Conservation (phyloP, 1,139 yeast genomes). For the Geotrichum cucujoidarum region DNA sequence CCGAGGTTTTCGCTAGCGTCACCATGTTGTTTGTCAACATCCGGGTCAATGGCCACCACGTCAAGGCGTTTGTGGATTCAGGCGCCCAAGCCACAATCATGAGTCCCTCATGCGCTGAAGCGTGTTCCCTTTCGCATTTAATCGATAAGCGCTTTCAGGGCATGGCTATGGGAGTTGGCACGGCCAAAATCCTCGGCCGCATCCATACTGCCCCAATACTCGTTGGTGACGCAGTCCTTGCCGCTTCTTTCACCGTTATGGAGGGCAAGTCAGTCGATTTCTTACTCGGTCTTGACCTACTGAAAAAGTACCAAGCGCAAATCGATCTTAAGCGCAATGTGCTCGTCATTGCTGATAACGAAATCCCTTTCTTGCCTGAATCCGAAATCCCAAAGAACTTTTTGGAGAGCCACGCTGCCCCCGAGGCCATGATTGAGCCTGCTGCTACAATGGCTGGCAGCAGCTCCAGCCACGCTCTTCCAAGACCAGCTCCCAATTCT, state of each 20-base stretch:
- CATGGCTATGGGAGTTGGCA: slow-evolving; percentile 87
- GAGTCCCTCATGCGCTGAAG: slow-evolving; percentile 69
- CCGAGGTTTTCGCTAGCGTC: slow-evolving; percentile 81
- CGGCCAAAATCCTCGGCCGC: slow-evolving; percentile 70
- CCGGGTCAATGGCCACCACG: slow-evolving; percentile 70
- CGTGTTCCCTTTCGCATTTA: slow-evolving; percentile 62
- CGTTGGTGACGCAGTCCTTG: slow-evolving; percentile 61
- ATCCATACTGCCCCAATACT: slow-evolving; percentile 86
- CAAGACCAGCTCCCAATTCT: slow-evolving; percentile 24
- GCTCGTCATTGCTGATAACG: slow-evolving; percentile 66
- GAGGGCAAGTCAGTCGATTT: slow-evolving; percentile 52
- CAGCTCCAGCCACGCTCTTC: not conserved
- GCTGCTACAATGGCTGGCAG: not conserved
- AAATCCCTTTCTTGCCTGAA: slow-evolving; percentile 69
- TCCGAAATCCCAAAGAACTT: slow-evolving; percentile 53
- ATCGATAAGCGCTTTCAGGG: slow-evolving; percentile 82
- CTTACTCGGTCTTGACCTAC: slow-evolving; percentile 66
- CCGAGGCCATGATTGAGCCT: not conserved
- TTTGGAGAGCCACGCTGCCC: slow-evolving; percentile 21
- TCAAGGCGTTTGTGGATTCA: slow-evolving; percentile 91
- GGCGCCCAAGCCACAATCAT: slow-evolving; percentile 92
- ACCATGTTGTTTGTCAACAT: slow-evolving; percentile 78
- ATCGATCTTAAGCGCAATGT: slow-evolving; percentile 67
- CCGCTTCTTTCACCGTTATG: slow-evolving; percentile 78
- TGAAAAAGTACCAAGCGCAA: slow-evolving; percentile 79